These are phyloP conservation scores for Endoconidiophora laricicola DNA, from an alignment of 2,329 filamentous ascomycete species.

Conservation along the genomic window DNA sequence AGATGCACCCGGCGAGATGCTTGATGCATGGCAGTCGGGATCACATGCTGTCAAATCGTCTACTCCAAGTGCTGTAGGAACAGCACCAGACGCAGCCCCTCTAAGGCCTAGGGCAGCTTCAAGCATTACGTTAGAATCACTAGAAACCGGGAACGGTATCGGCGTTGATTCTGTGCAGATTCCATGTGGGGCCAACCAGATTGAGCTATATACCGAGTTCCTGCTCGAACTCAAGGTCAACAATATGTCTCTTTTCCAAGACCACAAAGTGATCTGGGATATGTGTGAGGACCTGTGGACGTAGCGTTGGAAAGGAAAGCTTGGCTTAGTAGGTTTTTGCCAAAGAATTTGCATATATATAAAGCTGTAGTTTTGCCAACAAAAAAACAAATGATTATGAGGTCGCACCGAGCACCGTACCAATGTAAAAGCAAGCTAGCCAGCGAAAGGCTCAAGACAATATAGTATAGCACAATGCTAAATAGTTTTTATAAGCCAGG, in stretches of 20 bases:
- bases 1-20: neutral
- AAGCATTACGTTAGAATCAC: no score
- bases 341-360: no score
- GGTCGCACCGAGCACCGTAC: no score
- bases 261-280: slow-evolving; percentile 1
- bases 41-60: neutral
- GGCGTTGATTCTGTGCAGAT: neutral
- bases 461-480: no score
- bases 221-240: slow-evolving; percentile 1
- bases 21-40: neutral
- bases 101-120: neutral
- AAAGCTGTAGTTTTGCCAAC: no score
- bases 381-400: no score
- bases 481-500: no score
- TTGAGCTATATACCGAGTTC: slow-evolving; percentile 8
- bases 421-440: no score
- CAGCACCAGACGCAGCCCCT: neutral
- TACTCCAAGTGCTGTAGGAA: neutral
- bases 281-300: slow-evolving; percentile 4
- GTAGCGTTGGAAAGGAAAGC: no score
- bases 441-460: no score
- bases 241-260: slow-evolving; percentile 4
- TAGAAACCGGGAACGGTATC: neutral
- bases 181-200: slow-evolving; percentile 2
- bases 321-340: neutral